Percentiles rank a stretch among this genome's conserved stretches.
Evolutionary conservation across 176 grass and related monocot genomes (phyloP).

Genomic region (Canna indica): DNA sequence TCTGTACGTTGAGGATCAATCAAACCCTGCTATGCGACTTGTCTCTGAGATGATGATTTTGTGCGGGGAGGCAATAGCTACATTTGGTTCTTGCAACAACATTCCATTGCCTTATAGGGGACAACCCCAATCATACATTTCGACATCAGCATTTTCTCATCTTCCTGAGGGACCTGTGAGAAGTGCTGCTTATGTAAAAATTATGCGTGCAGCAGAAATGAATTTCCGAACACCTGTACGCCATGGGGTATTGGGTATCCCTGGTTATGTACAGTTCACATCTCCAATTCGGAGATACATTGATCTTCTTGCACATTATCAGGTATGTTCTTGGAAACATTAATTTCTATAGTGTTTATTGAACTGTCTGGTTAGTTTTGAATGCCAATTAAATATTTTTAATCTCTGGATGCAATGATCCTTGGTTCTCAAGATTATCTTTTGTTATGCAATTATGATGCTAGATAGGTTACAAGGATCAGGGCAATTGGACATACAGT

Average conservation of each 20-base stretch:
- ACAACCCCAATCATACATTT: slow-evolving; percentile 66
- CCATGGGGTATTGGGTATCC: slow-evolving; percentile 69
- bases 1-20: slow-evolving; percentile 70
- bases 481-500: too few species aligned
- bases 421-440: neutral
- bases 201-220: slow-evolving; percentile 82
- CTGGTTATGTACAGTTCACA: slow-evolving; percentile 91
- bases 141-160: slow-evolving; percentile 59
- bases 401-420: neutral
- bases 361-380: neutral
- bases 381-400: neutral
- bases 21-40: slow-evolving; percentile 59
- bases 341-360: neutral
- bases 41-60: slow-evolving; percentile 99
- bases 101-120: slow-evolving; percentile 86
- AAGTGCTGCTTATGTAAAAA: slow-evolving; percentile 66
- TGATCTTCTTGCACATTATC: slow-evolving; percentile 93
- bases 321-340: slow-evolving; percentile 32
- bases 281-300: slow-evolving; percentile 91
- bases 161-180: slow-evolving; percentile 72
- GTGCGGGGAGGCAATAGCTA: slow-evolving; percentile 69
- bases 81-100: slow-evolving; percentile 60
- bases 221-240: slow-evolving; percentile 56
- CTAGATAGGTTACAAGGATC: neutral
- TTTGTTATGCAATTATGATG: neutral